Percentiles rank a stretch among this genome's conserved stretches.
phyloP scores from a whole-genome alignment of 1,284 basidiomycete species.

The Chalciporus sp. region DNA sequence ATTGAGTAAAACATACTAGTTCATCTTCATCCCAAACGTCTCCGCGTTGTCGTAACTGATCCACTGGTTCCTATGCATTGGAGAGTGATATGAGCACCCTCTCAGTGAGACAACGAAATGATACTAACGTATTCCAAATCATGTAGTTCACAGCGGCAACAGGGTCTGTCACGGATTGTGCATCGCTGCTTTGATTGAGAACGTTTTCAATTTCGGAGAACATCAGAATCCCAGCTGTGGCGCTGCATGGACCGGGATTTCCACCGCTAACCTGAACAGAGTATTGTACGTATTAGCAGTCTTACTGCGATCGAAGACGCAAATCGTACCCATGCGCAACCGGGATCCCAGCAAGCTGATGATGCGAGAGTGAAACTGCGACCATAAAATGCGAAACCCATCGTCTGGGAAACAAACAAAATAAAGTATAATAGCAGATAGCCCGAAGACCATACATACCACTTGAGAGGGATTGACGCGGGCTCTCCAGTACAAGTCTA shows the following conservation, averaged over 20 bases:
- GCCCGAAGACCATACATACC: neutral
- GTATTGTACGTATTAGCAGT: neutral
- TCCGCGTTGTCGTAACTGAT: slow-evolving; percentile 2
- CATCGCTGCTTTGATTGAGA: neutral
- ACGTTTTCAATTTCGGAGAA: slow-evolving; percentile 1
- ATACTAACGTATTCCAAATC: slow-evolving; percentile 1
- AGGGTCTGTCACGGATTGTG: neutral
- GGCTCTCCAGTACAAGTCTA: slow-evolving; percentile 2
- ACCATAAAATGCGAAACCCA: slow-evolving; percentile 5
- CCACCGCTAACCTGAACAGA: neutral
- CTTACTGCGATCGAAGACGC: too few relatives aligned
- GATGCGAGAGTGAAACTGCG: slow-evolving; percentile 2
- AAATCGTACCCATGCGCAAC: slow-evolving; percentile 1
- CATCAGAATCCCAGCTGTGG: slow-evolving; percentile 1
- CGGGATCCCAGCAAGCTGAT: slow-evolving; percentile 1
- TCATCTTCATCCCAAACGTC: neutral
- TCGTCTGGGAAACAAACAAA: neutral
- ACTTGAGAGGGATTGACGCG: slow-evolving; percentile 3
- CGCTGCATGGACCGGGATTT: slow-evolving; percentile 1
- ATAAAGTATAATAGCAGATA: neutral
- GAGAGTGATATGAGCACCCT: neutral
- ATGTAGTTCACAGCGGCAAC: slow-evolving; percentile 3
- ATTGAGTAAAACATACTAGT: neutral
- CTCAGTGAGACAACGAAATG: neutral
- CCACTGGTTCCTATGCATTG: slow-evolving; percentile 2